A percentile compares a stretch with the other conserved stretches of the same genome.
These are phyloP conservation scores for Adansonia digitata DNA, from an alignment of 345 rosid species.

Conservation along the genomic window DNA sequence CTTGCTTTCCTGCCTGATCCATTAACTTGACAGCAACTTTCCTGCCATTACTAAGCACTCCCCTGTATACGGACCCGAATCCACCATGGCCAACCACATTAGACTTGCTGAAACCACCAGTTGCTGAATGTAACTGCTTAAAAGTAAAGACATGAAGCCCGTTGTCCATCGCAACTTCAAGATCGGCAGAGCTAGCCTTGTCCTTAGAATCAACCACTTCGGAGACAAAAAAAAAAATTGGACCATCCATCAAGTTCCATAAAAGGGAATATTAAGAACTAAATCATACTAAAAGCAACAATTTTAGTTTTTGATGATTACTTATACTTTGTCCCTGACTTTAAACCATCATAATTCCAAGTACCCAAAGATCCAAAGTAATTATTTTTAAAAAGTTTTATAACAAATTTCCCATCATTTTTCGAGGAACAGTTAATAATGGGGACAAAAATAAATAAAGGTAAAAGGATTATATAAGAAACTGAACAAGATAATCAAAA, in stretches of 20 bases:
- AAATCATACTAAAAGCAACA: not conserved
- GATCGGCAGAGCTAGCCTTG: slow-evolving; percentile 32
- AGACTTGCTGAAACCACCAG: slow-evolving; percentile 85
- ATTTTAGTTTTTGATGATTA: not conserved
- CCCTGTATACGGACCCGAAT: slow-evolving; percentile 69
- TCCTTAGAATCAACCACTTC: slow-evolving; percentile 51
- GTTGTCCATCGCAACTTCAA: slow-evolving; percentile 36
- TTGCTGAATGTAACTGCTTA: slow-evolving; percentile 81
- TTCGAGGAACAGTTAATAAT: not conserved
- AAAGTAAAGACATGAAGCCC: slow-evolving; percentile 69
- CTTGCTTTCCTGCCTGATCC: slow-evolving; percentile 89
- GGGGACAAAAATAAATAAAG: not conserved
- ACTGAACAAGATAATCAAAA: not conserved
- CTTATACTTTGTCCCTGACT: not conserved
- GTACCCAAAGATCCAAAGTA: not conserved
- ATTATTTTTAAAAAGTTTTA: not conserved
- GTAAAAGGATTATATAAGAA: not conserved
- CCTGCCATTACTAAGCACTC: slow-evolving; percentile 57
- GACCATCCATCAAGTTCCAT: not conserved
- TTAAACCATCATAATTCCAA: not conserved
- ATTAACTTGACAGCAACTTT: slow-evolving; percentile 76
- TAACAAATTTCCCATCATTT: not conserved
- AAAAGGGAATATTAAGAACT: not conserved
- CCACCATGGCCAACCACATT: slow-evolving; percentile 92
- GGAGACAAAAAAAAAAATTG: slow-evolving; percentile 4